Evolutionary conservation across 2,329 filamentous ascomycete genomes (phyloP).

Genomic region (Mariannaea sp.): DNA sequence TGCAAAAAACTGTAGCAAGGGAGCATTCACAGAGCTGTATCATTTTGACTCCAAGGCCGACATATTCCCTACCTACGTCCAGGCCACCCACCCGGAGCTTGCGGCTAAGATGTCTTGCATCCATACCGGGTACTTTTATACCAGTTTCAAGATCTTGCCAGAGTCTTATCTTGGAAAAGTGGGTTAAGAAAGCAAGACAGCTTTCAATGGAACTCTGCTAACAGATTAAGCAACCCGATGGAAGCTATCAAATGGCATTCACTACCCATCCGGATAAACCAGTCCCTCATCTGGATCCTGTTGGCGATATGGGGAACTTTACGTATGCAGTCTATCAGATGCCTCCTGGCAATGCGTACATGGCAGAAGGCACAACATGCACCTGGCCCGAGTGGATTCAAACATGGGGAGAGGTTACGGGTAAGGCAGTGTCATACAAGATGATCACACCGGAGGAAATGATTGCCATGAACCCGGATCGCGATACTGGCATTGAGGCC

Average conservation of each 20-base stretch:
- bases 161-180: conserved; percentile 54
- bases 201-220: neutral
- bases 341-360: conserved; percentile 54
- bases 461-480: conserved; percentile 44
- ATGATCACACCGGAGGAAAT: conserved; percentile 49
- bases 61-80: conserved; percentile 52
- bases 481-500: conserved; percentile 50
- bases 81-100: conserved; percentile 48
- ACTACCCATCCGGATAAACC: conserved; percentile 45
- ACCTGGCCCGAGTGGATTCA: conserved; percentile 53
- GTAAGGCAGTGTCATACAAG: conserved; percentile 43
- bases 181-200: neutral
- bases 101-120: conserved; percentile 57
- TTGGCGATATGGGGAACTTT: conserved; percentile 53
- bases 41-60: conserved; percentile 60
- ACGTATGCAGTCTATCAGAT: conserved; percentile 55
- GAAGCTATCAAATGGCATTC: conserved; percentile 54
- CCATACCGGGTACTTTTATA: conserved; percentile 55
- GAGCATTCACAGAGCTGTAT: conserved; percentile 54
- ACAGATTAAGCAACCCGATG: conserved; percentile 43
- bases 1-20: conserved; percentile 51
- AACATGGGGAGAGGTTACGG: conserved; percentile 47
- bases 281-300: conserved; percentile 53
- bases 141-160: conserved; percentile 53
- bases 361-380: conserved; percentile 52